A percentile compares a stretch with the other conserved stretches of the same genome.
Conservation (phyloP, 78 protist species). For the Polysphondylium violaceum region DNA sequence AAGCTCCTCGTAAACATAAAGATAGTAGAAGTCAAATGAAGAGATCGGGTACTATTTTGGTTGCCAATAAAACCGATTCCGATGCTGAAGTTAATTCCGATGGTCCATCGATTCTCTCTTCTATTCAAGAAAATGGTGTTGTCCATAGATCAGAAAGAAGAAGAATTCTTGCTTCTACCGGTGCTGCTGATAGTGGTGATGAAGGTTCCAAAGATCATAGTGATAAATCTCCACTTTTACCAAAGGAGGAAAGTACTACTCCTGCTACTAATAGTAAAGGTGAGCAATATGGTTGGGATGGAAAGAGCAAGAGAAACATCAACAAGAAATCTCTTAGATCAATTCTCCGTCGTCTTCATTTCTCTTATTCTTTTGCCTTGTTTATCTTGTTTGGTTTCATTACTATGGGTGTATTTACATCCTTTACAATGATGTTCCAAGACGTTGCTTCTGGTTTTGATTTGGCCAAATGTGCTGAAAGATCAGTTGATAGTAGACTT, state of each 20-base stretch:
- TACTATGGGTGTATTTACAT: constrained; percentile 45
- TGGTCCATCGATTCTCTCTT: too few relatives aligned
- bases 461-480: not conserved
- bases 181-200: not conserved
- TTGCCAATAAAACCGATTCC: not conserved
- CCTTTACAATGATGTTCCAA: not conserved
- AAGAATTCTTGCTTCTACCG: not conserved
- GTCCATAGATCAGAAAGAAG: constrained; percentile 13
- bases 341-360: constrained; percentile 23
- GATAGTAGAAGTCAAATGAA: not conserved
- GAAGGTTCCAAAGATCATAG: too few relatives aligned
- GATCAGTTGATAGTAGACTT: constrained; percentile 39
- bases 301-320: constrained; percentile 48
- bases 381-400: constrained; percentile 59
- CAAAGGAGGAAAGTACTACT: not conserved
- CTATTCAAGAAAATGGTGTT: too few relatives aligned
- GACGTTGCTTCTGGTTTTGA: constrained; percentile 14
- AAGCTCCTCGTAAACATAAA: not conserved
- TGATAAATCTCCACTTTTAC: not conserved
- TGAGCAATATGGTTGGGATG: constrained; percentile 50
- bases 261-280: not conserved
- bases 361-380: constrained; percentile 7
- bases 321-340: constrained; percentile 38
- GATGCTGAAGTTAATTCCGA: too few relatives aligned
- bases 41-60: not conserved